Percentiles rank a stretch among this genome's conserved stretches.
Evolutionary conservation across 306 rosid species (phyloP).

Genomic region (Geum urbanum): DNA sequence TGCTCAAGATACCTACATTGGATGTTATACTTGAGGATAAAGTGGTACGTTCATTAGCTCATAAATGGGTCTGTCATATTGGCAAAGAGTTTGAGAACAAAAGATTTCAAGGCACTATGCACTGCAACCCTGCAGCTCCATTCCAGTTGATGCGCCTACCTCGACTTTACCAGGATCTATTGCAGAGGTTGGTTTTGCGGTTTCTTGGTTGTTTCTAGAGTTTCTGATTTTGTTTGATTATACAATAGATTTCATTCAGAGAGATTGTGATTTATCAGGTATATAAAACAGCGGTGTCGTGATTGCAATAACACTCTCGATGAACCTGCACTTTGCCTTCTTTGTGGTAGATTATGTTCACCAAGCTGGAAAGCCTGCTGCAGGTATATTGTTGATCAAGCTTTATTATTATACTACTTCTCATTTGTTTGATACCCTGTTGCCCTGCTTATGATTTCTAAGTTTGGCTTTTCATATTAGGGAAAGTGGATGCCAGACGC

Average conservation of each 20-base stretch:
- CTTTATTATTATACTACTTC: not conserved
- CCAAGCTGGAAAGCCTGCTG: slow-evolving; percentile 92
- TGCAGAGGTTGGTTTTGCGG: slow-evolving; percentile 64
- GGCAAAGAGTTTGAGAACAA: slow-evolving; percentile 47
- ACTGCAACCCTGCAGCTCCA: slow-evolving; percentile 74
- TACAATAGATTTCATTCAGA: slow-evolving; percentile 3
- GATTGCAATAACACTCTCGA: slow-evolving; percentile 59
- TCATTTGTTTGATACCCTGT: not conserved
- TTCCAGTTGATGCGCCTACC: slow-evolving; percentile 85
- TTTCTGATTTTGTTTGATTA: not conserved
- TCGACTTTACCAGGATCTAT: slow-evolving; percentile 73
- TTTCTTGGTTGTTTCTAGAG: not conserved
- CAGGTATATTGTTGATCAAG: slow-evolving; percentile 53
- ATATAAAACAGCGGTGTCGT: slow-evolving; percentile 70
- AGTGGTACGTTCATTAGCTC: slow-evolving; percentile 47
- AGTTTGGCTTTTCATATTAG: slow-evolving; percentile 38
- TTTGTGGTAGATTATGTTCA: slow-evolving; percentile 88
- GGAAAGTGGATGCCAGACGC: slow-evolving; percentile 86
- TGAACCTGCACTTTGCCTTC: slow-evolving; percentile 88
- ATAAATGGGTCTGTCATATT: slow-evolving; percentile 71
- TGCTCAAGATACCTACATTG: slow-evolving; percentile 73
- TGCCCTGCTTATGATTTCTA: slow-evolving; percentile 17
- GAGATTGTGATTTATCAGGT: slow-evolving; percentile 40
- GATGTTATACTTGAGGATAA: slow-evolving; percentile 70
- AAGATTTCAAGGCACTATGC: slow-evolving; percentile 36